Evolutionary conservation across 371 early-diverging fungal species (phyloP).

Genomic region (Mycotypha africana): DNA sequence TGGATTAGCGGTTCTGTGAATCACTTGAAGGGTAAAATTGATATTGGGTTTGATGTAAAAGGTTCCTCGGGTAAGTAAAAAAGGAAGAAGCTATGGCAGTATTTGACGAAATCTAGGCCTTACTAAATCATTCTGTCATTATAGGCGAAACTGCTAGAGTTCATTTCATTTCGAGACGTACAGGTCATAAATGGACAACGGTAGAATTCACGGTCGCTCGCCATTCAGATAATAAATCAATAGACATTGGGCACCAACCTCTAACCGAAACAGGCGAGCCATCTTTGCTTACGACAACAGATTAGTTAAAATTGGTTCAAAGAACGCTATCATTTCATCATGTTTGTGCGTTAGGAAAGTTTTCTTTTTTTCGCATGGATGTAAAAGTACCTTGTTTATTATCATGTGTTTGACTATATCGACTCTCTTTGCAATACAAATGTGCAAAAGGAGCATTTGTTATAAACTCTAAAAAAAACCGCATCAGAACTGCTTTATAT

Average conservation of each 20-base stretch:
- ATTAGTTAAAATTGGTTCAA: too few relatives aligned
- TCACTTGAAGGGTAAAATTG: conserved; percentile 61
- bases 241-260: conserved; percentile 31
- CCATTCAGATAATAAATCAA: conserved; percentile 21
- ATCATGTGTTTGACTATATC: too few relatives aligned
- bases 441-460: too few relatives aligned
- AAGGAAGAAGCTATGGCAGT: not conserved
- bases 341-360: too few relatives aligned
- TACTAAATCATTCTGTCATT: too few relatives aligned
- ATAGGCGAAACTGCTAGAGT: conserved; percentile 39
- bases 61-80: conserved; percentile 43
- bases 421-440: too few relatives aligned
- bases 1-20: conserved; percentile 68
- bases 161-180: conserved; percentile 34
- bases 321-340: too few relatives aligned
- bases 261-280: conserved; percentile 38
- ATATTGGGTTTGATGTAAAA: conserved; percentile 52
- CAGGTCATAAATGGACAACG: conserved; percentile 34
- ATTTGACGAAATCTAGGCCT: not conserved
- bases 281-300: too few relatives aligned
- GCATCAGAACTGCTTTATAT: too few relatives aligned
- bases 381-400: too few relatives aligned
- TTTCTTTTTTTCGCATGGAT: too few relatives aligned
- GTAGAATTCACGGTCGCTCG: conserved; percentile 33
- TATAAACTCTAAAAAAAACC: too few relatives aligned